Evolutionary conservation across 208 protist genomes (phyloP), one percentile per base, ranked within the genome.

Genomic region (Phytomonas sp.): DNA sequence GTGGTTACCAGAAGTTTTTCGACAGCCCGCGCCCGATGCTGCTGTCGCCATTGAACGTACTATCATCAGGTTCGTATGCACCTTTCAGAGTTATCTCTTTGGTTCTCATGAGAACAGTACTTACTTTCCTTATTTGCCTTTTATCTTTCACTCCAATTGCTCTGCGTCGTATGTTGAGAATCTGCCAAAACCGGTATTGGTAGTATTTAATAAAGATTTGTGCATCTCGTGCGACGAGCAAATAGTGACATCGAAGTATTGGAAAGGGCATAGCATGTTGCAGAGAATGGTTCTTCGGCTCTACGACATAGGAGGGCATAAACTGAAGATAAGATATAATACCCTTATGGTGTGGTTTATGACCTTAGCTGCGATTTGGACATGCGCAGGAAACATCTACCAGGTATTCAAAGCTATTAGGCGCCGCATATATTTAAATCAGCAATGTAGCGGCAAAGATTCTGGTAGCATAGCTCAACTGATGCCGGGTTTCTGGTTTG

Each of bases 311-410:
- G 70, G 60, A 30, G 70, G 80, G 65, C 69, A 69, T 26, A 63
- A 66, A 16, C 32, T 93, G 32, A 73, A 73, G 19, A 37, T 93
- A 0, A 75, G 74, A 32, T 89, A 87, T 72, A 97, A 95, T 76
- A 92, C 89, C 19, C 37, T 94, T 23, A 75, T 69, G 23, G 77
- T 93, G 16, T 26, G 69, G 23, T 52, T 84, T 32, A 84, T 91
- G 76, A 73, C 65, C 4, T 5, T 76, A 29, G 60, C 67, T 2
- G 76, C 85, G 10, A 36, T 78, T 3, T 8, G 81, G 32, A 95
- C 92, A 14, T 67, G 67, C 34, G 4, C 76, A 5, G 79, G 77
- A 2, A 92, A 96, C 62, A 61, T 93, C 0, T 83, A 79, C 34
- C 83, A 93, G 63, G 88, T 94, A 6, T 89, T 81, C 68, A 49